Evolutionary conservation across 2,329 filamentous ascomycete genomes (phyloP).

Genomic region (Aureobasidium uvarum): DNA sequence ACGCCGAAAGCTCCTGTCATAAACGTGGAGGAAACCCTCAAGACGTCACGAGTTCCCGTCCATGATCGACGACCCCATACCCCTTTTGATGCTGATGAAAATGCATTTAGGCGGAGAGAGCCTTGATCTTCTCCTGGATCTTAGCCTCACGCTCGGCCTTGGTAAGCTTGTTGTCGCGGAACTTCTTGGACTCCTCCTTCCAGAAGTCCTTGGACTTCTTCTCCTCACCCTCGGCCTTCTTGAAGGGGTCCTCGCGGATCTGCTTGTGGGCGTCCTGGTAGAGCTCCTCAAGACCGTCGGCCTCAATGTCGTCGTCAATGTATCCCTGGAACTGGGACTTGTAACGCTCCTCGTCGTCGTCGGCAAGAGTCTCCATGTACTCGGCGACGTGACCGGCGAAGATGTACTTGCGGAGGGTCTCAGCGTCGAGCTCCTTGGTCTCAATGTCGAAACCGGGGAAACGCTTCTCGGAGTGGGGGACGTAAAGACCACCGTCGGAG

Average conservation of each 20-base stretch:
- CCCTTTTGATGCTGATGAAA: constrained; percentile 24
- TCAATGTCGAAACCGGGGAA: constrained; percentile 99
- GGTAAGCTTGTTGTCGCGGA: constrained; percentile 71
- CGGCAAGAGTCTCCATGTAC: constrained; percentile 99
- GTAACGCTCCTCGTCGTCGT: constrained; percentile 99
- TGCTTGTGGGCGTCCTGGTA: constrained; percentile 93
- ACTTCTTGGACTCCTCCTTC: constrained; percentile 78
- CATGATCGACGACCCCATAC: constrained; percentile 20
- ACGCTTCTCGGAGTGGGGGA: constrained; percentile 98
- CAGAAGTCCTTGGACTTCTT: constrained; percentile 95
- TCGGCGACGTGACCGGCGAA: constrained; percentile 96
- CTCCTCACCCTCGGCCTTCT: constrained; percentile 75
- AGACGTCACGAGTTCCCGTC: constrained; percentile 14
- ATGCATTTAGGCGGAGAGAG: constrained; percentile 50
- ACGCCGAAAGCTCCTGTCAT: constrained; percentile 27
- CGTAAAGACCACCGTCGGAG: constrained; percentile 93
- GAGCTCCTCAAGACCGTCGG: constrained; percentile 93
- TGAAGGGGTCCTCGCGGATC: constrained; percentile 97
- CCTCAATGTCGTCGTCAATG: constrained; percentile 94
- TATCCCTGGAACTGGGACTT: constrained; percentile 98
- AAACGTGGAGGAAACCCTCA: constrained; percentile 20
- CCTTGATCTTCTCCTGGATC: constrained; percentile 88
- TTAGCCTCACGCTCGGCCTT: constrained; percentile 79
- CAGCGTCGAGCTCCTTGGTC: constrained; percentile 94
- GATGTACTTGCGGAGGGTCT: constrained; percentile 99